Base-by-base conservation (phyloP, 2,329 filamentous ascomycete species). In the Ustilaginoidea virens region DNA sequence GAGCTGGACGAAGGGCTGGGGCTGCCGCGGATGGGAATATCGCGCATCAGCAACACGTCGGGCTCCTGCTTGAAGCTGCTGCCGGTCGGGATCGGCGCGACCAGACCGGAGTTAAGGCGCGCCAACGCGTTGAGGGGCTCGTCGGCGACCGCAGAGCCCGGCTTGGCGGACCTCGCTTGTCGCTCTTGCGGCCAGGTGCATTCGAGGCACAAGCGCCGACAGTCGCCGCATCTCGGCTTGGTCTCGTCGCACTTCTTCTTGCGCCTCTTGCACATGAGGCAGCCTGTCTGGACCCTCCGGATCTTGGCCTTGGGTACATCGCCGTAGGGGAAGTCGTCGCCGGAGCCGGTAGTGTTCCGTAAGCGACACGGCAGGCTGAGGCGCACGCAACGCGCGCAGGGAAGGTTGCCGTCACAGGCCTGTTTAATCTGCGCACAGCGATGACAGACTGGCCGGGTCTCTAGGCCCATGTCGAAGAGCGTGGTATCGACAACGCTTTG, bases 231-330 rank as follows among this genome's bases (percentile, higher is more conserved):
- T 23, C 48, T 47, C 2, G 58, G 58, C 36, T 58, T 59, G 7
- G 39, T 42, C 41, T 62, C 58, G 33, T 61, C 57, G 41, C 58
- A 62, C 40, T 61, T 61, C 48, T 61, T 61, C 46, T 61, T 60
- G 25, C 58, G 52, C 16, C 47, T 47, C 38, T 59, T 56, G 41
- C 57, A 61, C 36, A 56, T 60, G 28, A 57, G 36, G 37, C 58
- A 61, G 9, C 58, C 58, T 18, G 50, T 52, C 39, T 52, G 49
- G 4, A 51, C 48, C 18, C 49, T 40, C 6, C 45, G 39, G 21
- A 51, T 52, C 22, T 43, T 44, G 4, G 47, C 48, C 35, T 49
- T 52, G 31, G 49, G 47, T 17, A 39, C 25, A n/a, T 48, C 39
- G 5, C 35, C 36, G 2, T 17, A 23, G 6, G 23, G 28, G 7